Base-by-base conservation (phyloP, 2,329 filamentous ascomycete genomes). In the Fusarium fracticaudum region DNA sequence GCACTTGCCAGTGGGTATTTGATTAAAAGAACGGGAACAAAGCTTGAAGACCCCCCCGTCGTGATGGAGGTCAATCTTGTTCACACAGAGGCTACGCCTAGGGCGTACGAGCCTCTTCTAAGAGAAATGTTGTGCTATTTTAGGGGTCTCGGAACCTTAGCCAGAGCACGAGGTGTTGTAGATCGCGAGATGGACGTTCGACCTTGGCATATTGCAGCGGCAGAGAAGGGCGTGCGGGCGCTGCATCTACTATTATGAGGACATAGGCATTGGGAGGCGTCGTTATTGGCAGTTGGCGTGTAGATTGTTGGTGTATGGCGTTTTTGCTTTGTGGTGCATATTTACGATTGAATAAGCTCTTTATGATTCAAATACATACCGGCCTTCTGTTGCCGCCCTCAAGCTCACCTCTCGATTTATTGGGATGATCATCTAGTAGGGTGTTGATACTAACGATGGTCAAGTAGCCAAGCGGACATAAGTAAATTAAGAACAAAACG, bases 121-220 rank as follows among this genome's bases (percentile, higher is more conserved):
- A 86, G 90, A 73, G 94, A 96, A 79, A 90, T 94, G 80, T 79
- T 96, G 65, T 87, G 85, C 37, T 89, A 91, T 80, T 96, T 92
- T 78, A 84, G 93, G 48, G 90, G 89, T 1, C 80, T 96, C 71
- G 91, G 91, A 1, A 89, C 93, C 24, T 79, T 96, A 75, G 93
- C 92, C 4, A 87, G 90, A 72, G 88, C 91, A 29, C 89, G 92
- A 69, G 92, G 90, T 1, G 84, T 91, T 77, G 84, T 91, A 78
- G 87, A 90, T 77, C 82, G 86, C 69, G 85, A 90, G 61, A 86
- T 84, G 55, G 90, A 91, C 78, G 86, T 91, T n/a, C 84, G 93
- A 76, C 94, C 94, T 24, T 94, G 93, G 92, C 94, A 96, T 85
- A 85, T 96, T 68, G 91, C 90, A 18, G 91, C 89, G 24, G 93